Evolutionary conservation across 2,329 filamentous ascomycete species (phyloP), one percentile per base, ranked within the genome.

Genomic region (Knoxdaviesia proteae): DNA sequence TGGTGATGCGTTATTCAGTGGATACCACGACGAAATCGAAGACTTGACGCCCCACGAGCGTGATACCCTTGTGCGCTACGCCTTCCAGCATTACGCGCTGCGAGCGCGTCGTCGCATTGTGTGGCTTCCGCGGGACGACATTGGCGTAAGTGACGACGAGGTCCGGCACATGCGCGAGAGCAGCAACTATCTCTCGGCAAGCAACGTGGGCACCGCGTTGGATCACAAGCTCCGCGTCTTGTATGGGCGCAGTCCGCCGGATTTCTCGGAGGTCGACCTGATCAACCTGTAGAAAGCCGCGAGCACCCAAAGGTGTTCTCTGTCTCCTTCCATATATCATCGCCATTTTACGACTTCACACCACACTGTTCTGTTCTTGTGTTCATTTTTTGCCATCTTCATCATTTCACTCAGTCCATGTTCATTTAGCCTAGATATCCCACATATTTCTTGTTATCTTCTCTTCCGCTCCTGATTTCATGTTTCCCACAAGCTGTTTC

Each of bases 91-190:
- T 54, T 78, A 77, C 34, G 90, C 90, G 1, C 67, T 94, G 35
- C 76, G 90, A 6, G 83, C 87, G 1, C 74, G 81, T 42, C 71
- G 86, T 42, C 90, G 90, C 0, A 84, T 83, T 0, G 77, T 98
- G 31, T 98, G 90, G 90, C 83, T 98, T 38, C 90, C 90, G 0
- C 74, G 80, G 7, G 90, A 98, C 54, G 81, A 90, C 49, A 60
- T 96, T 5, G 90, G 90, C 5, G 73, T 98, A 45, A 86, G 82
- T 49, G 84, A 93, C 51, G 88, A 96, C 50, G 90, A 98, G 62
- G 80, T 96, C 38, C 68, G 69, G 53, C 69, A 82, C 34, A 94
- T 86, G 6, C 70, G 77, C 49, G 67, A 69, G 40, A 81, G 86
- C 56, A 88, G 79, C 54, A 74, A 82, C 46, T 68, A 75, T 47